phyloP scores from a whole-genome alignment of 768 basidiomycete species.

The Saitozyma sp. region DNA sequence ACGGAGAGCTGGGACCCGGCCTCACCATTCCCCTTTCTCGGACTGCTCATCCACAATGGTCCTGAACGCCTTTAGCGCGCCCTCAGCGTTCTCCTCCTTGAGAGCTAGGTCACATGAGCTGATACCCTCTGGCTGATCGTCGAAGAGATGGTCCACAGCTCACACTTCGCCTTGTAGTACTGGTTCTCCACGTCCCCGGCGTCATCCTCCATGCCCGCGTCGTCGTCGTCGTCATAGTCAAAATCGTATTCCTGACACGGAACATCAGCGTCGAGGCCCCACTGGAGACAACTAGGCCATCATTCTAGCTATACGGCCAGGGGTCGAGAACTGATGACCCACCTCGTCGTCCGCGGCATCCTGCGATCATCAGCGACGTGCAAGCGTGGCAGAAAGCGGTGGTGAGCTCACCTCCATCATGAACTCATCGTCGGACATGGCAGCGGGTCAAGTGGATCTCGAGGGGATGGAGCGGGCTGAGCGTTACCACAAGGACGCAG shows the following conservation, averaged over 20 bases:
- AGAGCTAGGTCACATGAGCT: slow-evolving; percentile 60
- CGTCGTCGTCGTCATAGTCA: slow-evolving; percentile 84
- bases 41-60: slow-evolving; percentile 84
- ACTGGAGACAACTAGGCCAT: too few relatives aligned
- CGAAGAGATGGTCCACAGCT: slow-evolving; percentile 39
- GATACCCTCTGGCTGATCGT: slow-evolving; percentile 2
- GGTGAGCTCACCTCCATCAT: slow-evolving; percentile 51
- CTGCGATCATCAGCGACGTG: slow-evolving; percentile 22
- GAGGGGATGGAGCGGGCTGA: too few relatives aligned
- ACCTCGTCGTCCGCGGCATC: slow-evolving; percentile 54
- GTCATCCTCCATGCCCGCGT: slow-evolving; percentile 61
- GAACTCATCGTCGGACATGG: slow-evolving; percentile 55
- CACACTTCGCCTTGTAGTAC: slow-evolving; percentile 97
- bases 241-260: slow-evolving; percentile 80
- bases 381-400: not conserved
- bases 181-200: slow-evolving; percentile 93
- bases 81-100: slow-evolving; percentile 92
- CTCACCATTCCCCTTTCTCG: slow-evolving; percentile 89
- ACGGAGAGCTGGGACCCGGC: slow-evolving; percentile 6
- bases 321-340: slow-evolving; percentile 1
- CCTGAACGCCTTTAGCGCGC: slow-evolving; percentile 83
- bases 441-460: too few relatives aligned
- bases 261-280: too few relatives aligned
- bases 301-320: too few relatives aligned
- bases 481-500: too few relatives aligned